Base-by-base conservation (phyloP, 176 grass and related monocot species). In the Ensete glaucum region DNA sequence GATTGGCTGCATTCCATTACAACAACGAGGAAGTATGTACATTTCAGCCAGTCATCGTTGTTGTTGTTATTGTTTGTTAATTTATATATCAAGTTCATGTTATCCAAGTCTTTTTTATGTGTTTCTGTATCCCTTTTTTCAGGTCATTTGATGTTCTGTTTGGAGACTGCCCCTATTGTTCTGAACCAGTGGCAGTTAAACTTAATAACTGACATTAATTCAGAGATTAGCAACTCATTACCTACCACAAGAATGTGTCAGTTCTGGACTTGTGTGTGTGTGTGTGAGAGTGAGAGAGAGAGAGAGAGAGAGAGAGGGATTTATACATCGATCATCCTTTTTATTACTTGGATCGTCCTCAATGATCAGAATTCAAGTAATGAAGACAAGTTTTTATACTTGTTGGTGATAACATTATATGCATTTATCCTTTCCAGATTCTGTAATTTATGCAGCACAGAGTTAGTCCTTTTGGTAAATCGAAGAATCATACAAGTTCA, bases 101-200 rank as follows among this genome's bases (percentile, higher is more conserved):
- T 43, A 13, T 9, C 59, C 54, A 17, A 10, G 27, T 16, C 14
- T 16, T 62, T 11, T 52, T 60, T 14, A 60, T 48, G 22, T 73
- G 50, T 12, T 71, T 60, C 12, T 57, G 12, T 76, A 2, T 77
- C 34, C 5, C 17, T 17, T 51, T 64, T 69, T 62, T 23, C 78
- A 96, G 89, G 85, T 92, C 89, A 6, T 96, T 89, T 50, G 85
- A 90, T 53, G 81, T 92, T 54, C 78, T 96, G 77, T 96, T 96
- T 52, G 89, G 92, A 29, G 85, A 92, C 67, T 96, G 92, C 83
- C 92, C 89, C 0, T 96, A 92, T 25, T 90, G 89, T 73, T 89
- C 87, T 34, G 92, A 86, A 63, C 81, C 85, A 20, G 92, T 96
- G 11, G 89, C 92, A 3, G 85, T 96, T 13, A 64, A 64, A 50